Conservation (phyloP, 257 asterid species). For the Ophiorrhiza pumila region DNA sequence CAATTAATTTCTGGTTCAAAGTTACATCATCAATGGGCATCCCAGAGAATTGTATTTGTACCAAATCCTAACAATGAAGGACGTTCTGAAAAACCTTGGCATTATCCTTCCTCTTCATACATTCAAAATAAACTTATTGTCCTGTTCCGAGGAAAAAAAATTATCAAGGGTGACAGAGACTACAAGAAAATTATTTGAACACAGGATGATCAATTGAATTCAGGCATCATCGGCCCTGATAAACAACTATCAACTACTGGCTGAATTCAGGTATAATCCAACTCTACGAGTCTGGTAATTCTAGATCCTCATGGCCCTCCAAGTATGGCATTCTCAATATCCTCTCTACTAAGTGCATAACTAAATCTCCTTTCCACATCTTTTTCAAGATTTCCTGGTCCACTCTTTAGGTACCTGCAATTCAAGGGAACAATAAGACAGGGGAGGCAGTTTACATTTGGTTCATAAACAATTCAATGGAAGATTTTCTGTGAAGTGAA, state of each 20-base stretch:
- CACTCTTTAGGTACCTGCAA: constrained; percentile 81
- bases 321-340: constrained; percentile 91
- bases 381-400: constrained; percentile 80
- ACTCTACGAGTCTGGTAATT: background rate
- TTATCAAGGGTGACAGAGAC: background rate
- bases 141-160: background rate
- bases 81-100: background rate
- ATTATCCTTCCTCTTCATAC: background rate
- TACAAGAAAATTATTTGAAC: constrained; percentile 1
- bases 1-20: background rate
- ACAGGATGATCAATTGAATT: background rate
- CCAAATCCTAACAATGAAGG: background rate
- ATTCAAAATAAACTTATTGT: background rate
- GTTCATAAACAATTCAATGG: too few species aligned
- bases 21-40: background rate
- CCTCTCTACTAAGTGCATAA: constrained; percentile 93
- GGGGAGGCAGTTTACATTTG: background rate
- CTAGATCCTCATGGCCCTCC: constrained; percentile 71
- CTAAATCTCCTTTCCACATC: constrained; percentile 94
- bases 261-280: background rate
- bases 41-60: background rate
- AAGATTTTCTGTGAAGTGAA: background rate
- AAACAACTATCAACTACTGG: background rate
- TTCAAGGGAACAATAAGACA: constrained; percentile 12
- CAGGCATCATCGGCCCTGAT: background rate